Evolutionary conservation across 106 monocot species (phyloP).

Genomic region (Dactylorhiza incarnata): DNA sequence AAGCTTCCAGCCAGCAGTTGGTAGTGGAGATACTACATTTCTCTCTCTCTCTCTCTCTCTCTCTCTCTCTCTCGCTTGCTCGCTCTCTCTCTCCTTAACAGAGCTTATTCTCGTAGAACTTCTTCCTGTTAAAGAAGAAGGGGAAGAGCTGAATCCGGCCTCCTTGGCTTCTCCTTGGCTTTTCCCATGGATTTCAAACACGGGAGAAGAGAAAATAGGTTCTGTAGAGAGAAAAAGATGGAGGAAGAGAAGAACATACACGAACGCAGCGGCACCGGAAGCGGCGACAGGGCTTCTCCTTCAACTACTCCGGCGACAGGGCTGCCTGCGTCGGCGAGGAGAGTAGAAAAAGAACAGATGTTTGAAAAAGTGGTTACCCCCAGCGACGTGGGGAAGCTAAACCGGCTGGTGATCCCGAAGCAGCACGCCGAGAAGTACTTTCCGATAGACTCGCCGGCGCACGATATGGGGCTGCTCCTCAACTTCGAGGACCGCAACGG

Average conservation of each 20-base stretch:
- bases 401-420: conserved; percentile 55
- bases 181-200: conserved; percentile 19
- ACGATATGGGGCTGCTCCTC: conserved; percentile 62
- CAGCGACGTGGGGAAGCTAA: conserved; percentile 59
- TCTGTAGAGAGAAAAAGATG: not conserved
- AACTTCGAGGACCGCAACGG: conserved; percentile 74
- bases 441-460: conserved; percentile 33
- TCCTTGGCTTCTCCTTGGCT: not conserved
- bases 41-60: too few relatives aligned
- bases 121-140: not conserved
- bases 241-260: not conserved
- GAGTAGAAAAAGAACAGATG: conserved; percentile 47
- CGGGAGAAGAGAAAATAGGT: conserved; percentile 7
- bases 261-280: too few relatives aligned
- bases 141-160: not conserved
- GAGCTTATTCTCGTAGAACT: not conserved
- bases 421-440: conserved; percentile 62
- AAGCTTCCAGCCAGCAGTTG: too few relatives aligned
- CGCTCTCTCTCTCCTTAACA: not conserved
- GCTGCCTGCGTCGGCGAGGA: not conserved
- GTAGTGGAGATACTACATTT: too few relatives aligned
- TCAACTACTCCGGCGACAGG: not conserved
- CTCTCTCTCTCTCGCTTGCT: too few relatives aligned
- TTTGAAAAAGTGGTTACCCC: conserved; percentile 61
- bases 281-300: not conserved